phyloP scores from a whole-genome alignment of 2,329 filamentous ascomycete species.

The Colletotrichum brevisporum region DNA sequence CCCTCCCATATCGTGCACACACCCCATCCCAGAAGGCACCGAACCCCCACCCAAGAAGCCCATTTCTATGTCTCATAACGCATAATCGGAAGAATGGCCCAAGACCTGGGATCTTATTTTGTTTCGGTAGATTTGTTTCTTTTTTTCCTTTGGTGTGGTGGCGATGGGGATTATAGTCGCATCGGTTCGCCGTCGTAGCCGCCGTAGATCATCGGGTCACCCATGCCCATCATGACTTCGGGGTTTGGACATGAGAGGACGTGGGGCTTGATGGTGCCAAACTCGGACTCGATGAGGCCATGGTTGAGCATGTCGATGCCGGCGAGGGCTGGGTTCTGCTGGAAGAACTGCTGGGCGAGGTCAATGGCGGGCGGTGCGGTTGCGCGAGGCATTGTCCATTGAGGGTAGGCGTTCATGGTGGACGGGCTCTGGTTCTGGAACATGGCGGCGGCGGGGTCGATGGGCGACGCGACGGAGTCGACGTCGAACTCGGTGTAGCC shows the following conservation, averaged over 20 bases:
- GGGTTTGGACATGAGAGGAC: slow-evolving; percentile 66
- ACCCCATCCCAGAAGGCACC: slow-evolving; percentile 2
- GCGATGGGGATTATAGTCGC: slow-evolving; percentile 50
- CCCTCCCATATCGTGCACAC: not conserved
- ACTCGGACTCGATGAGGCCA: slow-evolving; percentile 65
- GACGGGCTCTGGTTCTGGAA: slow-evolving; percentile 54
- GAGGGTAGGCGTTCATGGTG: slow-evolving; percentile 49
- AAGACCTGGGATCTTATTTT: not conserved
- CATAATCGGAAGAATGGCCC: slow-evolving; percentile 11
- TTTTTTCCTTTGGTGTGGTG: not conserved
- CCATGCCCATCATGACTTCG: slow-evolving; percentile 70
- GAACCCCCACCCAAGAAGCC: slow-evolving; percentile 6
- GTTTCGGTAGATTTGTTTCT: not conserved
- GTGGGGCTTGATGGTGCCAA: slow-evolving; percentile 69
- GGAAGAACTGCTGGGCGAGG: slow-evolving; percentile 58
- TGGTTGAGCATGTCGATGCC: slow-evolving; percentile 64
- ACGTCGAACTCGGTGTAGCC: slow-evolving; percentile 59
- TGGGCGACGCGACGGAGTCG: slow-evolving; percentile 53
- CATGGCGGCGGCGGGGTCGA: slow-evolving; percentile 51
- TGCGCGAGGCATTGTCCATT: slow-evolving; percentile 38
- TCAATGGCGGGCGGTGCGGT: slow-evolving; percentile 50
- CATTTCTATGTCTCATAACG: slow-evolving; percentile 27
- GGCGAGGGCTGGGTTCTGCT: slow-evolving; percentile 56
- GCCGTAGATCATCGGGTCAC: slow-evolving; percentile 71
- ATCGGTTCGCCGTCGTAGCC: slow-evolving; percentile 64